A percentile compares a stretch with the other conserved stretches of the same genome.
Evolutionary conservation across 208 protist genomes (phyloP).

Genomic region (Crithidia thermophila): DNA sequence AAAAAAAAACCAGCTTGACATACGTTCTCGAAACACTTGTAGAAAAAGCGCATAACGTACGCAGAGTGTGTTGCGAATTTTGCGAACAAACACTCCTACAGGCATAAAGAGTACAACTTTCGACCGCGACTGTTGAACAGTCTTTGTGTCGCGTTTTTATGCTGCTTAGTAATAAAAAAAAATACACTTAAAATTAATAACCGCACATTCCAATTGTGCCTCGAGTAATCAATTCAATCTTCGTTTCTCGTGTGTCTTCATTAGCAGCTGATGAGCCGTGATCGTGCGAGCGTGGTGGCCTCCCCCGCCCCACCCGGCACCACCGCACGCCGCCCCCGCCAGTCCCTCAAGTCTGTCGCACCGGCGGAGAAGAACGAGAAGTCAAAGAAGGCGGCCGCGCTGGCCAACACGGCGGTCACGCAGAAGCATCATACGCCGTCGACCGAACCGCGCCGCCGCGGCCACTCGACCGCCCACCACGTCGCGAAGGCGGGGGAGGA

Average conservation of each 20-base stretch:
- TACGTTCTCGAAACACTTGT: not conserved
- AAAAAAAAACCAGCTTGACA: too few species aligned
- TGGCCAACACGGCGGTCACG: not conserved
- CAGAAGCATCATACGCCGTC: not conserved
- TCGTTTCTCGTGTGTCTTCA: not conserved
- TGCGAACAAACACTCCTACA: too few species aligned
- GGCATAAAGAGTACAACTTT: too few species aligned
- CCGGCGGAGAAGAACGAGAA: not conserved
- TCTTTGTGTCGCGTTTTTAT: too few species aligned
- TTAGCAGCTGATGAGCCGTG: not conserved
- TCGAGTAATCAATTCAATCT: not conserved
- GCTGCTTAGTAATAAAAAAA: too few species aligned
- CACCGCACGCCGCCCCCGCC: not conserved
- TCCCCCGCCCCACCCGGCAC: not conserved
- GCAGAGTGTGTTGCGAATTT: not conserved
- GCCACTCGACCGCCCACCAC: too few species aligned
- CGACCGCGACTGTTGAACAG: too few species aligned
- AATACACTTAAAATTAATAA: constrained; percentile 2
- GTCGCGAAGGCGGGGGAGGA: not conserved
- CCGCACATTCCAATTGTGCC: not conserved
- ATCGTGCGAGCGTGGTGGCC: not conserved
- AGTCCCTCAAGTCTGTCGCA: not conserved
- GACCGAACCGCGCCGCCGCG: too few species aligned
- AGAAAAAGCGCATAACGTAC: not conserved
- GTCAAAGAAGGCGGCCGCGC: not conserved